Percentiles rank a stretch among this genome's conserved stretches.
Evolutionary conservation across 2,329 filamentous ascomycete species (phyloP).

Genomic region (Phaeosphaeriaceae sp.): DNA sequence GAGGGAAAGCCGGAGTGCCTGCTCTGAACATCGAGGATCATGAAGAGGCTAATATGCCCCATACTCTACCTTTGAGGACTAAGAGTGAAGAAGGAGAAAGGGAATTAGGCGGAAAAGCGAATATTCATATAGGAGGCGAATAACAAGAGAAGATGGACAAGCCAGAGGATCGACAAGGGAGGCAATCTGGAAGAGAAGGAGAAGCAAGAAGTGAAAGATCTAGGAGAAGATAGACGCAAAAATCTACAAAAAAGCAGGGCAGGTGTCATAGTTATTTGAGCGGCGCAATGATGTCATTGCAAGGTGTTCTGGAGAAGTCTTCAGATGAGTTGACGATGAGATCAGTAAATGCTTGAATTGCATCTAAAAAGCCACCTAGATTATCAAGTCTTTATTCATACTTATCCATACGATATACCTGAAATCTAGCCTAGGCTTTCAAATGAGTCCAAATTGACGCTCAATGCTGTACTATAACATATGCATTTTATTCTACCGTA

Average conservation of each 20-base stretch:
- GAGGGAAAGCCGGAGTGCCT: not conserved
- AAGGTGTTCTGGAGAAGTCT: constrained; percentile 1
- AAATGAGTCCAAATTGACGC: no score
- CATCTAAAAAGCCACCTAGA: not conserved
- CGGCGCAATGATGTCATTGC: constrained; percentile 2
- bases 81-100: not conserved
- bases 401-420: no score
- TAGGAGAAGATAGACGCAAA: constrained; percentile 1
- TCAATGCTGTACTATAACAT: no score
- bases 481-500: no score
- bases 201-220: constrained; percentile 11
- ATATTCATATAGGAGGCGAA: not conserved
- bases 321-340: not conserved
- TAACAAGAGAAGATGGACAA: not conserved
- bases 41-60: not conserved
- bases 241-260: no score
- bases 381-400: no score
- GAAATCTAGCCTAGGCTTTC: no score
- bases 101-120: not conserved
- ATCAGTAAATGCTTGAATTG: not conserved
- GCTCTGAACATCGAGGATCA: not conserved
- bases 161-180: not conserved
- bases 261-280: no score
- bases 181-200: constrained; percentile 6
- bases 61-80: not conserved